Conservation (phyloP, 2,329 filamentous ascomycete species). For the Talaromyces piceae region DNA sequence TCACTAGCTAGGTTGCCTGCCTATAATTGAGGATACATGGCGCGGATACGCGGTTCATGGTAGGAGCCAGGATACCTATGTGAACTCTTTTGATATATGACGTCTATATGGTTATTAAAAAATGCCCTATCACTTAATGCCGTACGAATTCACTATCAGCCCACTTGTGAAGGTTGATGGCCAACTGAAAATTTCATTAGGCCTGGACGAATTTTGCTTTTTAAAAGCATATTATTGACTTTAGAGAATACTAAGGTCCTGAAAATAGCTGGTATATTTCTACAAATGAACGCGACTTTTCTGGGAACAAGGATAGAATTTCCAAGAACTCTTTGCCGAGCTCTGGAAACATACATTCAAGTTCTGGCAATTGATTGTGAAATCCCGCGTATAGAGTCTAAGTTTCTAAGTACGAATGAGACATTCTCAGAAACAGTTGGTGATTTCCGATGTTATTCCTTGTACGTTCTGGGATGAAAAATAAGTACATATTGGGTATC, state of each 20-base stretch:
- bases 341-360: background rate
- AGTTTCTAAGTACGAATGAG: background rate
- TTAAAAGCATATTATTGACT: background rate
- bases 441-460: background rate
- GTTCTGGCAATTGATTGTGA: background rate
- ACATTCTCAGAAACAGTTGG: background rate
- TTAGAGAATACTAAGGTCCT: background rate
- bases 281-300: background rate
- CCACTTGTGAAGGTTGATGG: slow-evolving; percentile 6
- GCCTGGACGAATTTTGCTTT: background rate
- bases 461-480: background rate
- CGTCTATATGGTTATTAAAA: background rate
- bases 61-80: background rate
- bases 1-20: background rate
- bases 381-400: background rate
- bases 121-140: background rate
- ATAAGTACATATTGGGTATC: no score
- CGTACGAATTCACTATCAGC: background rate
- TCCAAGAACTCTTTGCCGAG: background rate
- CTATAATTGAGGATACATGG: background rate
- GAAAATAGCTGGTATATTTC: background rate
- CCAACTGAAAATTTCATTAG: slow-evolving; percentile 16
- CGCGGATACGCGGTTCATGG: background rate
- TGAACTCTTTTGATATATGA: background rate
- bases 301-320: background rate